Evolutionary conservation across 2,329 filamentous ascomycete species (phyloP).

Genomic region (Madurella mycetomatis): DNA sequence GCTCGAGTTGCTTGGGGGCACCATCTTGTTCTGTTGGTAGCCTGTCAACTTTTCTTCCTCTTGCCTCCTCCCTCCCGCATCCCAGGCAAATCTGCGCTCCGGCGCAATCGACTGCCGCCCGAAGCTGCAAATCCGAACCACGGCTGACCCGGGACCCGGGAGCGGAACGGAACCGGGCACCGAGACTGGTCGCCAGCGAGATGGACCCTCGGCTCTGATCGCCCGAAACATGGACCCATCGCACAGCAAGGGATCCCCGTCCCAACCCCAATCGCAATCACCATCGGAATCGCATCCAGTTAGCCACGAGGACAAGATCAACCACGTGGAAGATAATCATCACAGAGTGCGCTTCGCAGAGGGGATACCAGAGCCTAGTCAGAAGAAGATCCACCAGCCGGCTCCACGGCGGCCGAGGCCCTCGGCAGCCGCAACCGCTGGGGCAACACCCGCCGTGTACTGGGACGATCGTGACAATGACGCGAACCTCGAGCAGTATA

Average conservation of each 20-base stretch:
- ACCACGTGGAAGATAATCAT: background rate
- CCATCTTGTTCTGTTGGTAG: background rate
- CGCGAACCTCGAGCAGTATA: conserved; percentile 31
- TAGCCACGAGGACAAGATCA: background rate
- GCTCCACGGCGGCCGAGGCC: background rate
- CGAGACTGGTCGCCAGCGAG: conserved; percentile 4
- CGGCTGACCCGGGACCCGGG: background rate
- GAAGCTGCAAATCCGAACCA: background rate
- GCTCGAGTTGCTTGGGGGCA: background rate
- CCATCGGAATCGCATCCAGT: conserved; percentile 5
- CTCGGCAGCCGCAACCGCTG: conserved; percentile 1
- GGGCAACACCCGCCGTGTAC: conserved; percentile 25
- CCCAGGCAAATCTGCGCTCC: background rate
- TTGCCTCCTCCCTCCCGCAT: background rate
- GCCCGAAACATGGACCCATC: conserved; percentile 15
- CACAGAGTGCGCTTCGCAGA: conserved; percentile 23
- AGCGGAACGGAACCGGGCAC: conserved; percentile 3
- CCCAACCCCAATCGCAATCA: conserved; percentile 1
- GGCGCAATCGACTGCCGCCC: background rate
- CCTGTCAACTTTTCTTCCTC: background rate
- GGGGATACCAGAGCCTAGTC: conserved; percentile 12
- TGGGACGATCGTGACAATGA: conserved; percentile 25
- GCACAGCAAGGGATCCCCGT: conserved; percentile 18
- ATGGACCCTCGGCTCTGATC: conserved; percentile 20
- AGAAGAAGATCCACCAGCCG: conserved; percentile 2